Percentiles rank a stretch among this genome's conserved stretches.
phyloP scores from a whole-genome alignment of 768 basidiomycete genomes.

The Xerocomellus amylosporus region DNA sequence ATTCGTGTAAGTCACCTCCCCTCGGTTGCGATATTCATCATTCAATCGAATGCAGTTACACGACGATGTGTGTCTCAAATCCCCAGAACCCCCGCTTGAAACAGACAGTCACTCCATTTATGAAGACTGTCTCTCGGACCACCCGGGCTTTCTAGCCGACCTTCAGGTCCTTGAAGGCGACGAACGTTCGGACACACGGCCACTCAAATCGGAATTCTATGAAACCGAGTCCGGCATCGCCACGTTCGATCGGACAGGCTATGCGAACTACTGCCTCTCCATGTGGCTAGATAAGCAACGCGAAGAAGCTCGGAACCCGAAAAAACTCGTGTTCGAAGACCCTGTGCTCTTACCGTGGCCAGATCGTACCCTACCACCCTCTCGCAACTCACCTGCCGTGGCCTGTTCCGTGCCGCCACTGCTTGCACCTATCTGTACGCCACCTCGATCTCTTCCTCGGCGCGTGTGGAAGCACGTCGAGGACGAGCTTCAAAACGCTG shows the following conservation, averaged over 20 bases:
- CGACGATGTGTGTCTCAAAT: not conserved
- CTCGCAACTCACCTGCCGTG: not conserved
- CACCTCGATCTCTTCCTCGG: slow-evolving; percentile 10
- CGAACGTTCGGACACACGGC: slow-evolving; percentile 5
- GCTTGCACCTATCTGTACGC: not conserved
- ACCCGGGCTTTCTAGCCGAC: slow-evolving; percentile 19
- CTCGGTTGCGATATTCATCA: not conserved
- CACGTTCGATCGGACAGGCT: slow-evolving; percentile 26
- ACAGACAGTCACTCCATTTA: slow-evolving; percentile 25
- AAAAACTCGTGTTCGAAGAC: slow-evolving; percentile 22
- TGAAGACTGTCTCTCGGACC: slow-evolving; percentile 28
- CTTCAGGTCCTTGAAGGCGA: slow-evolving; percentile 17
- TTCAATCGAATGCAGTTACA: slow-evolving; percentile 17
- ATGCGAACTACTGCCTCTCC: slow-evolving; percentile 26
- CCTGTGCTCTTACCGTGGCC: slow-evolving; percentile 20
- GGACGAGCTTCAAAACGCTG: slow-evolving; percentile 30
- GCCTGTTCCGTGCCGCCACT: not conserved
- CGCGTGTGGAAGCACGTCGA: slow-evolving; percentile 20
- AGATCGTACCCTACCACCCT: slow-evolving; percentile 15
- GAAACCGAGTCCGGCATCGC: slow-evolving; percentile 29
- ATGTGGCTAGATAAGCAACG: slow-evolving; percentile 30
- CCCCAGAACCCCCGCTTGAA: not conserved
- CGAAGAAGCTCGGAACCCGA: slow-evolving; percentile 13
- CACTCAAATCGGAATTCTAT: slow-evolving; percentile 23
- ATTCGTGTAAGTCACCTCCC: slow-evolving; percentile 18